A percentile compares a stretch with the other conserved stretches of the same genome.
phyloP scores from a whole-genome alignment of 2,329 filamentous ascomycete genomes.

The Fusarium domesticum region DNA sequence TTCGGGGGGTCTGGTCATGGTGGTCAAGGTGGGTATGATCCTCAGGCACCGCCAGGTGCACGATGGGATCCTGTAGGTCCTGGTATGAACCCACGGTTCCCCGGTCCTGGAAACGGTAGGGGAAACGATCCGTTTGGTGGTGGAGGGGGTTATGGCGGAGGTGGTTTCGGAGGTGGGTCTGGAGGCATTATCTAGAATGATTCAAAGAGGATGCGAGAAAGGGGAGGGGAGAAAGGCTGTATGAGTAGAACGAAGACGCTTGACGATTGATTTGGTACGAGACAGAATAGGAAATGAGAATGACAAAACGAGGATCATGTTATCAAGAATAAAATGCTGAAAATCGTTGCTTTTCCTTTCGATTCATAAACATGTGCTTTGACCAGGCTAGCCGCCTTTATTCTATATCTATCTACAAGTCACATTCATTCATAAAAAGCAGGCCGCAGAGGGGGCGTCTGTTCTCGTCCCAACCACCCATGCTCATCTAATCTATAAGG shows the following conservation, averaged over 20 bases:
- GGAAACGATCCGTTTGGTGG: slow-evolving; percentile 41
- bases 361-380: neutral
- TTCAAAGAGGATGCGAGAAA: neutral
- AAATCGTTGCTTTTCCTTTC: neutral
- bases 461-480: slow-evolving; percentile 1
- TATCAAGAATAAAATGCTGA: neutral
- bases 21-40: slow-evolving; percentile 44
- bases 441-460: slow-evolving; percentile 3
- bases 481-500: slow-evolving; percentile 14
- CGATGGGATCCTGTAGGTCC: slow-evolving; percentile 86
- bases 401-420: slow-evolving; percentile 24
- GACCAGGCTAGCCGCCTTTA: slow-evolving; percentile 5
- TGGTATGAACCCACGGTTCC: slow-evolving; percentile 50
- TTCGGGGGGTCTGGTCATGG: slow-evolving; percentile 54
- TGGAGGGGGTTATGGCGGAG: slow-evolving; percentile 32
- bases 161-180: slow-evolving; percentile 37
- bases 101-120: slow-evolving; percentile 42
- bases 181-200: slow-evolving; percentile 34
- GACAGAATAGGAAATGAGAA: slow-evolving; percentile 14
- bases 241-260: slow-evolving; percentile 5
- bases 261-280: slow-evolving; percentile 4
- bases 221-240: neutral
- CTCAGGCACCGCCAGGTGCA: slow-evolving; percentile 80
- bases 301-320: neutral
- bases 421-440: slow-evolving; percentile 20